Conservation (phyloP, 208 protist species). For the Wallacemonas rigidus region DNA sequence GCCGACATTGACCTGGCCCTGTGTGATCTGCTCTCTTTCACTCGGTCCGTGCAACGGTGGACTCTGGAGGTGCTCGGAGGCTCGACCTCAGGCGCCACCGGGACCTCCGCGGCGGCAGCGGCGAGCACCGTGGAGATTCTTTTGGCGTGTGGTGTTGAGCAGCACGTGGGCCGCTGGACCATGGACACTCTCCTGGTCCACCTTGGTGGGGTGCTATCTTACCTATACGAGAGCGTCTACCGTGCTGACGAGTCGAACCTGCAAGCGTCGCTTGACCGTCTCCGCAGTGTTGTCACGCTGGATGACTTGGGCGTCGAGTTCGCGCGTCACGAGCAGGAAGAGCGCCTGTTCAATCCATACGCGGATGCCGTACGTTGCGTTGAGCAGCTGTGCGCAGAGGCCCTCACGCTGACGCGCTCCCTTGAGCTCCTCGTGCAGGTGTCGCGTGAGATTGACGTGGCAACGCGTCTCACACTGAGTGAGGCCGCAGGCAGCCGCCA, state of each 20-base stretch:
- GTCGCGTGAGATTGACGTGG: constrained; percentile 82
- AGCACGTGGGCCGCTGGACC: constrained; percentile 58
- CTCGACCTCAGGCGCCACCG: background rate
- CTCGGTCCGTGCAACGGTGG: constrained; percentile 68
- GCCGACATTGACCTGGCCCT: constrained; percentile 69
- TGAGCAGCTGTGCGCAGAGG: constrained; percentile 51
- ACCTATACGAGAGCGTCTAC: constrained; percentile 78
- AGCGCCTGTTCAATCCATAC: constrained; percentile 84
- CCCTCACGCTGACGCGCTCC: constrained; percentile 50
- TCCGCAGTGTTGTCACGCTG: constrained; percentile 57
- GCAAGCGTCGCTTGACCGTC: constrained; percentile 33
- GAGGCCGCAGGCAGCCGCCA: background rate
- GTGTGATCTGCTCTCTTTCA: constrained; percentile 73
- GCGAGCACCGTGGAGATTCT: constrained; percentile 27
- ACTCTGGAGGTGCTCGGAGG: constrained; percentile 47
- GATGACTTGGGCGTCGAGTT: constrained; percentile 86
- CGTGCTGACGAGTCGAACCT: constrained; percentile 43
- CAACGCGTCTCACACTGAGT: constrained; percentile 49
- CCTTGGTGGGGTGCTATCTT: constrained; percentile 56
- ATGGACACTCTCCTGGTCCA: constrained; percentile 68
- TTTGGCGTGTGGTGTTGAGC: constrained; percentile 33
- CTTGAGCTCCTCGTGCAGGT: constrained; percentile 73
- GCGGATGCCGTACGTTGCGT: constrained; percentile 73
- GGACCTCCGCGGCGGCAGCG: constrained; percentile 4
- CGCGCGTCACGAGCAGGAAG: constrained; percentile 53